phyloP scores from a whole-genome alignment of 73 alveolate genomes.

The Tetrahymena borealis region DNA sequence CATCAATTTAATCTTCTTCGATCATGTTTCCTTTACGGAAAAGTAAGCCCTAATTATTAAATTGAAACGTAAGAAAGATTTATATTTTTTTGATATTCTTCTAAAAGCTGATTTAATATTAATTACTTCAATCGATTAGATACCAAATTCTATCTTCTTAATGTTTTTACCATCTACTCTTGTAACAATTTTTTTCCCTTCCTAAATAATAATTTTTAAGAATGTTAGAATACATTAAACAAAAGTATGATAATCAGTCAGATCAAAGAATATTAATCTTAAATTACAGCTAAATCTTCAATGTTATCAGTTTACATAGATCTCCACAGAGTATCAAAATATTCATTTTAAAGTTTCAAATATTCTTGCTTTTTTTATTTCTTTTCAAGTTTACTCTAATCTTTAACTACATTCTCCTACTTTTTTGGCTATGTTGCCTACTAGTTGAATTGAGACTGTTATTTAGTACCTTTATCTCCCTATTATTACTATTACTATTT shows the following conservation, averaged over 20 bases:
- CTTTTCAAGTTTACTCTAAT: background rate
- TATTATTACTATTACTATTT: background rate
- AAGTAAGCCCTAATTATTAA: background rate
- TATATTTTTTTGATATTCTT: no score
- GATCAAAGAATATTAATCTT: background rate
- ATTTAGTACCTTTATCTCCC: no score
- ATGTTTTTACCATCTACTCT: background rate
- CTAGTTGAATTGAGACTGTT: background rate
- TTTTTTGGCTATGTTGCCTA: background rate
- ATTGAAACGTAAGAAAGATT: background rate
- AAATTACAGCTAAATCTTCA: background rate
- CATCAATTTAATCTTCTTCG: background rate
- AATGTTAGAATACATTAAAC: no score
- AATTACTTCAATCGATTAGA: background rate
- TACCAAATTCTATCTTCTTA: background rate
- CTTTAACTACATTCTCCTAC: background rate
- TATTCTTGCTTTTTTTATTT: background rate
- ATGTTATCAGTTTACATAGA: background rate
- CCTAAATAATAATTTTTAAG: no score
- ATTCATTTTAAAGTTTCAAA: background rate
- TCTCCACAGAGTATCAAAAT: background rate
- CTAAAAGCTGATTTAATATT: no score
- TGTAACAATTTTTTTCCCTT: background rate
- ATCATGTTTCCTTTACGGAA: background rate
- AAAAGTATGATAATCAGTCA: no score